Evolutionary conservation across 2,329 filamentous ascomycete species (phyloP), one percentile per base, ranked within the genome.

Genomic region (Stagonosporopsis vannaccii): DNA sequence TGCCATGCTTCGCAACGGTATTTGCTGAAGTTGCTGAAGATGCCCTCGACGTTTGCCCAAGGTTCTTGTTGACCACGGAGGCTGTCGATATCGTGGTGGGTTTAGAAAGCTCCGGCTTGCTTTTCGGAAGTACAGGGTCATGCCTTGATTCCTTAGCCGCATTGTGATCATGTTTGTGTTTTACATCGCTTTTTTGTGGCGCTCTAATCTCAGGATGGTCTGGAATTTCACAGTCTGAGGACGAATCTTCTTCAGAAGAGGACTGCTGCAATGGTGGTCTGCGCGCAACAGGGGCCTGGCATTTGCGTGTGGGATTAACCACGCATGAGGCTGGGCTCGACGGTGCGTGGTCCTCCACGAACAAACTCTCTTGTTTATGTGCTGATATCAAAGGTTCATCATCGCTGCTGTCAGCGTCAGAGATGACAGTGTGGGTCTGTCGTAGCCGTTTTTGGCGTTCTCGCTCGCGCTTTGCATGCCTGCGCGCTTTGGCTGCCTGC

Each of bases 231-330:
- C 7, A 45, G 8, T 51, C 56, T 12, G 41, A 43, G 43, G 22
- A 20, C 2, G 54, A 51, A 1, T 59, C 51, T 33, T 25, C 47
- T 2, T 63, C 61, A 30, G 59, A 61, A 26, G 66, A 68, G 8
- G 67, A 66, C 22, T 66, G 66, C 20, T 56, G 42, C 2, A 69
- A 20, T 19, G 64, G 64, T 23, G 44, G 49, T 35, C 51, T 60
- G 17, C 60, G 64, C 23, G 37, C 23, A 32, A 37, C 22, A 17
- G 47, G 52, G 22, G 35, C 19, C 23, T 44, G 60, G 9, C 25
- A 44, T 13, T 25, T 19, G 6, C 11, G 22, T 15, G 45, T 6
- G 22, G 32, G 15, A 30, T n/a, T 20, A n/a, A 25, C 15, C 7
- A 11, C 6, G 20, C 12, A 17, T 25, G 39, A 44, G 32, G 37